Conservation (phyloP, 169 alveolate genomes). For the Plasmodium blacklocki region DNA sequence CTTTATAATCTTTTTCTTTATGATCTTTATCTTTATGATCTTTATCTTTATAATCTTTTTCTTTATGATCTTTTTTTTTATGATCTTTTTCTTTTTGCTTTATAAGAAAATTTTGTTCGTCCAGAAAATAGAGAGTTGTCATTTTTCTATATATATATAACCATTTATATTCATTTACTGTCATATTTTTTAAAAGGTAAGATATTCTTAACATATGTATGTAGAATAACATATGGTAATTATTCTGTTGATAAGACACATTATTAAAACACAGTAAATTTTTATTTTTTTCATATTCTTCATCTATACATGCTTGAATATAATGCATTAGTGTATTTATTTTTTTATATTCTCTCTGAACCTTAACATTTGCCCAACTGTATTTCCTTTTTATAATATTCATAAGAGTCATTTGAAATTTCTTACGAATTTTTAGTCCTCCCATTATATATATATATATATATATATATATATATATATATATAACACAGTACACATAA, state of each 20-base stretch:
- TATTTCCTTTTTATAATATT: background rate
- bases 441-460: too few relatives aligned
- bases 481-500: too few relatives aligned
- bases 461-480: too few relatives aligned
- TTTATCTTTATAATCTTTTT: background rate
- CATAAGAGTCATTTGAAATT: background rate
- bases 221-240: too few relatives aligned
- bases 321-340: slow-evolving; percentile 17
- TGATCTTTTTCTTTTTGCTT: background rate
- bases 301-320: slow-evolving; percentile 43
- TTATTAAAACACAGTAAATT: slow-evolving; percentile 19
- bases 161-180: slow-evolving; percentile 54
- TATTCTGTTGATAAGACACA: too few relatives aligned
- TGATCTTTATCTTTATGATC: background rate
- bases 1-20: background rate
- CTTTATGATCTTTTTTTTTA: too few relatives aligned
- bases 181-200: slow-evolving; percentile 43
- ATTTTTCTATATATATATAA: slow-evolving; percentile 37
- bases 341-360: slow-evolving; percentile 23
- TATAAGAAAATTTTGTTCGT: background rate
- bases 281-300: slow-evolving; percentile 23
- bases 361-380: background rate
- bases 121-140: slow-evolving; percentile 7
- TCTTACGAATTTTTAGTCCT: too few relatives aligned
- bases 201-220: slow-evolving; percentile 35